Percentiles rank a stretch among this genome's conserved stretches.
phyloP scores from a whole-genome alignment of 768 basidiomycete species.

The Boletus vinaceobasis region DNA sequence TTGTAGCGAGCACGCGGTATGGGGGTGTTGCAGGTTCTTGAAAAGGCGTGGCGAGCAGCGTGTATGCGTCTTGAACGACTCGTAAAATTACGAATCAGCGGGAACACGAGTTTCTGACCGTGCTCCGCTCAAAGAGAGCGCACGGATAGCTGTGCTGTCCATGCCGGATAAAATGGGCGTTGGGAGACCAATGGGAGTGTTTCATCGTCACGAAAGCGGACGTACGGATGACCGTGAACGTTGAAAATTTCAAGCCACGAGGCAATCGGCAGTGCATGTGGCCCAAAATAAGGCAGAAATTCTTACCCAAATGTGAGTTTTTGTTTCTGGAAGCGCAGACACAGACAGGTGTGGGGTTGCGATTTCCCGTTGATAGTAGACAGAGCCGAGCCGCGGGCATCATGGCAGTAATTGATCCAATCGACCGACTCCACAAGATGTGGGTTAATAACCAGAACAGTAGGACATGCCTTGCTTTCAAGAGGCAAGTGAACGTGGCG shows the following conservation, averaged over 20 bases:
- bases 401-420: neutral
- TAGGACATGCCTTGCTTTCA: too few relatives aligned
- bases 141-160: conserved; percentile 21
- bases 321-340: neutral
- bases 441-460: too few relatives aligned
- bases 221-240: neutral
- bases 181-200: neutral
- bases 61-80: conserved; percentile 15
- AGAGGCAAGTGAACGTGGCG: neutral
- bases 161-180: conserved; percentile 9
- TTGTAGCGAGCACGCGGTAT: conserved; percentile 28
- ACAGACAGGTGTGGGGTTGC: neutral
- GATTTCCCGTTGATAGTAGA: neutral
- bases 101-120: conserved; percentile 23
- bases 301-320: neutral
- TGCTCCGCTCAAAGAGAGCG: conserved; percentile 26
- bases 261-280: conserved; percentile 16
- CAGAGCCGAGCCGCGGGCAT: neutral
- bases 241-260: conserved; percentile 17
- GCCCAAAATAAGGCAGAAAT: conserved; percentile 5
- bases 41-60: conserved; percentile 31
- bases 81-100: conserved; percentile 16
- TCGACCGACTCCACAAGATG: too few relatives aligned
- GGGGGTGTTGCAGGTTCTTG: conserved; percentile 22
- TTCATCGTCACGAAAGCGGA: conserved; percentile 12